These are phyloP conservation scores for Xylaria sp. DNA, from an alignment of 2,329 filamentous ascomycete species.

Conservation along the genomic window DNA sequence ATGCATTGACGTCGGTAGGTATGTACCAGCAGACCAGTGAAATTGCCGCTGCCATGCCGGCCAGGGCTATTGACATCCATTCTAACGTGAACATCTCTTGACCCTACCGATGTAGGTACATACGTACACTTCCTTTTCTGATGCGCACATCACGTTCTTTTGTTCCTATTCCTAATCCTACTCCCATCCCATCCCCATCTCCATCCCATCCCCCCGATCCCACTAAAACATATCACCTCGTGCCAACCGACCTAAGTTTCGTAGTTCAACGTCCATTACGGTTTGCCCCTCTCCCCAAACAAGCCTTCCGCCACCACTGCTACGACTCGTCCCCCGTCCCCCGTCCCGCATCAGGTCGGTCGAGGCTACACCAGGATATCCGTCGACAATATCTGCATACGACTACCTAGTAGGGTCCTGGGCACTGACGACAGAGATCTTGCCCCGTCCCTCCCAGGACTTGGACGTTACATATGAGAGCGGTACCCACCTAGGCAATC, in stretches of 20 bases:
- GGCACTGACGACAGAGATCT: neutral
- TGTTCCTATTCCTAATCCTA: neutral
- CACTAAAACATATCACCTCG: constrained; percentile 16
- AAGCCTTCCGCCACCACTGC: too few species aligned
- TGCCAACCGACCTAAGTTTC: constrained; percentile 21
- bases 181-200: constrained; percentile 7
- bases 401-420: neutral
- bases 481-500: constrained; percentile 9
- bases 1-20: too few species aligned
- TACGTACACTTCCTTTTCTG: neutral
- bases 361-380: neutral
- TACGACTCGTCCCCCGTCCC: neutral
- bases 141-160: neutral
- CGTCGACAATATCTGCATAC: neutral
- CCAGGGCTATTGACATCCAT: constrained; percentile 18
- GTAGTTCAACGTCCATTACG: constrained; percentile 8
- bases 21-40: neutral
- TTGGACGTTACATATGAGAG: neutral
- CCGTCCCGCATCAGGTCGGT: neutral
- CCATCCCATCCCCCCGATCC: neutral
- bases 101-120: neutral
- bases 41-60: constrained; percentile 1
- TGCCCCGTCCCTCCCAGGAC: neutral
- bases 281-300: neutral
- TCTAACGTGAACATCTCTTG: constrained; percentile 21